These are phyloP conservation scores for Boechera retrofracta DNA, from an alignment of 345 rosid genomes.

Conservation along the genomic window DNA sequence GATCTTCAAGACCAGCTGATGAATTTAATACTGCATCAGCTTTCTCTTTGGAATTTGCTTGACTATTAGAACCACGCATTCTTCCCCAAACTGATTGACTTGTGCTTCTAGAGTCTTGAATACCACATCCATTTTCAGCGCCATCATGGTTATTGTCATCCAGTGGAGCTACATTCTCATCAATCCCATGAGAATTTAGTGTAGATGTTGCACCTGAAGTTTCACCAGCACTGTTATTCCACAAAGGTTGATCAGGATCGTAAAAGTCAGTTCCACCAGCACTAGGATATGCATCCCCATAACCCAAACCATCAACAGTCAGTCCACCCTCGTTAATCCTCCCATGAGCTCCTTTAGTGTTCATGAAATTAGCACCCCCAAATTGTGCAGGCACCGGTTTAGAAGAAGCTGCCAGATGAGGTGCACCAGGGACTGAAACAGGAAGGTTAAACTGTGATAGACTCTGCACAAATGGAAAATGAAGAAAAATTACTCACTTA, in stretches of 20 bases:
- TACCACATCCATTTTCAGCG: slow-evolving; percentile 53
- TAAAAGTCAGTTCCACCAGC: slow-evolving; percentile 77
- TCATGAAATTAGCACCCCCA: slow-evolving; percentile 62
- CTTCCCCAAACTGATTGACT: slow-evolving; percentile 79
- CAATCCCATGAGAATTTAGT: slow-evolving; percentile 57
- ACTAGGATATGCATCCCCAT: slow-evolving; percentile 63
- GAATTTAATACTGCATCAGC: slow-evolving; percentile 49
- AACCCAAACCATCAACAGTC: slow-evolving; percentile 60
- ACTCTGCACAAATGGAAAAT: slow-evolving; percentile 67
- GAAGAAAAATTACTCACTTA: slow-evolving; percentile 43
- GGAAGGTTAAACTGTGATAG: slow-evolving; percentile 98
- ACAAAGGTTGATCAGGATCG: slow-evolving; percentile 99
- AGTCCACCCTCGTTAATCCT: slow-evolving; percentile 56
- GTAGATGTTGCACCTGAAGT: slow-evolving; percentile 59
- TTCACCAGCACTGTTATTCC: slow-evolving; percentile 81
- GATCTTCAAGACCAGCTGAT: slow-evolving; percentile 59
- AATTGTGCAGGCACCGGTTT: slow-evolving; percentile 58
- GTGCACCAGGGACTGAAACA: slow-evolving; percentile 82
- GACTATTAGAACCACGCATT: slow-evolving; percentile 57
- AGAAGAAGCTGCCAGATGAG: slow-evolving; percentile 63
- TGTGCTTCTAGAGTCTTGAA: slow-evolving; percentile 52
- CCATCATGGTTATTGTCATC: slow-evolving; percentile 55
- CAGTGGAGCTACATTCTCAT: slow-evolving; percentile 57
- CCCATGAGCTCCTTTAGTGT: slow-evolving; percentile 50
- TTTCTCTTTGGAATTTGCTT: slow-evolving; percentile 62